Percentiles rank a stretch among this genome's conserved stretches.
Evolutionary conservation across 129 eudicot genomes (phyloP).

Genomic region (Saussurea involucrata): DNA sequence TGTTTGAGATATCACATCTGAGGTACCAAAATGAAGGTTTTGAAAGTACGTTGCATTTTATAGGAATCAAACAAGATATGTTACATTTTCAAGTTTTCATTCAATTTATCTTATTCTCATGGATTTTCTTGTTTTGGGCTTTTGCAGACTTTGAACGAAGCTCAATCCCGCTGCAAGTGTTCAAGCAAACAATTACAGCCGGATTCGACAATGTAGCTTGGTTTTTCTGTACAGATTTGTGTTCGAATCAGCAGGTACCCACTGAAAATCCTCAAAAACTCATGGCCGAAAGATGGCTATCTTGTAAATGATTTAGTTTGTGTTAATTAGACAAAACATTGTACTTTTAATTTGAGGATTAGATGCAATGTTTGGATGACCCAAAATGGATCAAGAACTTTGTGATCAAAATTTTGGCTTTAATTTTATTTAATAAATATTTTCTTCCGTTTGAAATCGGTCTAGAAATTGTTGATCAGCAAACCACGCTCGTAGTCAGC

Average conservation of each 20-base stretch:
- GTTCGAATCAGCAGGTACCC: slow-evolving; percentile 6
- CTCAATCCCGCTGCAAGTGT: slow-evolving; percentile 66
- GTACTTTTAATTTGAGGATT: slow-evolving; percentile 5
- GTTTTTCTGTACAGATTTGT: slow-evolving; percentile 6
- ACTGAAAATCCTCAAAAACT: slow-evolving; percentile 6
- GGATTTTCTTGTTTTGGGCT: background rate
- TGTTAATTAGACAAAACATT: slow-evolving; percentile 22
- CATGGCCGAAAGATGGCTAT: slow-evolving; percentile 1
- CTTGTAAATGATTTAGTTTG: slow-evolving; percentile 25
- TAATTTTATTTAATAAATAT: background rate
- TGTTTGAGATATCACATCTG: background rate
- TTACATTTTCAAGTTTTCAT: background rate
- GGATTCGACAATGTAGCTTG: slow-evolving; percentile 21
- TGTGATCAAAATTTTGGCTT: slow-evolving; percentile 17
- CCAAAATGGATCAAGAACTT: slow-evolving; percentile 23
- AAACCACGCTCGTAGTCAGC: background rate
- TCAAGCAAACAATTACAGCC: slow-evolving; percentile 32
- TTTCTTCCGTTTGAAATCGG: background rate
- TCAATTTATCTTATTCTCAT: slow-evolving; percentile 4
- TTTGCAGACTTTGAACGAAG: slow-evolving; percentile 53
- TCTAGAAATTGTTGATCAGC: background rate
- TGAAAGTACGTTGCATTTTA: background rate
- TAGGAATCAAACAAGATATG: background rate
- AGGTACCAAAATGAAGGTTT: background rate
- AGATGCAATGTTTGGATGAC: slow-evolving; percentile 21